These are phyloP conservation scores for Yamadazyma atmosphaerica DNA, from an alignment of 1,139 yeast genomes.

Conservation along the genomic window DNA sequence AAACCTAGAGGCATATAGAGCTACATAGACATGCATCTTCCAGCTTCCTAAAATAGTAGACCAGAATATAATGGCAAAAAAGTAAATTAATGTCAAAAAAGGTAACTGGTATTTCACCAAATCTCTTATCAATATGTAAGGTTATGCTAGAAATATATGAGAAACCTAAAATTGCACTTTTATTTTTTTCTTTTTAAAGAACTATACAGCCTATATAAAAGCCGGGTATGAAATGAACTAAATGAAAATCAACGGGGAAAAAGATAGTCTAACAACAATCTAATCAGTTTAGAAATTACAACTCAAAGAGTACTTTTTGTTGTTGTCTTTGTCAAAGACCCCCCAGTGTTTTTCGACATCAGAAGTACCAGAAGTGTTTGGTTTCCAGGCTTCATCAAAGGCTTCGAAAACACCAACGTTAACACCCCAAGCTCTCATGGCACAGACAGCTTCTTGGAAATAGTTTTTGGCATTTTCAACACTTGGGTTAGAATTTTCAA, in stretches of 20 bases:
- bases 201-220: not conserved
- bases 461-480: slow-evolving; percentile 69
- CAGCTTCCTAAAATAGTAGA: no score
- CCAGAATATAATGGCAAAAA: not conserved
- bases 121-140: not conserved
- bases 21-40: no score
- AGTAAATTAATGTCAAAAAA: not conserved
- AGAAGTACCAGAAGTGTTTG: slow-evolving; percentile 78
- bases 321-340: slow-evolving; percentile 62
- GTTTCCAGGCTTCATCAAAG: slow-evolving; percentile 95
- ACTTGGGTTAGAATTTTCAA: slow-evolving; percentile 63
- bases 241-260: not conserved
- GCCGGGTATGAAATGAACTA: slow-evolving; percentile 1
- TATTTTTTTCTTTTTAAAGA: not conserved
- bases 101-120: not conserved
- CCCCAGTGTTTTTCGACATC: slow-evolving; percentile 96
- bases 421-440: slow-evolving; percentile 92
- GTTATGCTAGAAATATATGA: not conserved
- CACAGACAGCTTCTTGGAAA: slow-evolving; percentile 90
- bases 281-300: slow-evolving; percentile 44
- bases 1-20: no score
- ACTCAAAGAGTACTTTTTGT: slow-evolving; percentile 56
- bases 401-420: slow-evolving; percentile 93
- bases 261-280: not conserved
- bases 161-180: slow-evolving; percentile 1